These are phyloP conservation scores for Elsinoe batatas DNA, from an alignment of 2,329 filamentous ascomycete species.

Conservation along the genomic window DNA sequence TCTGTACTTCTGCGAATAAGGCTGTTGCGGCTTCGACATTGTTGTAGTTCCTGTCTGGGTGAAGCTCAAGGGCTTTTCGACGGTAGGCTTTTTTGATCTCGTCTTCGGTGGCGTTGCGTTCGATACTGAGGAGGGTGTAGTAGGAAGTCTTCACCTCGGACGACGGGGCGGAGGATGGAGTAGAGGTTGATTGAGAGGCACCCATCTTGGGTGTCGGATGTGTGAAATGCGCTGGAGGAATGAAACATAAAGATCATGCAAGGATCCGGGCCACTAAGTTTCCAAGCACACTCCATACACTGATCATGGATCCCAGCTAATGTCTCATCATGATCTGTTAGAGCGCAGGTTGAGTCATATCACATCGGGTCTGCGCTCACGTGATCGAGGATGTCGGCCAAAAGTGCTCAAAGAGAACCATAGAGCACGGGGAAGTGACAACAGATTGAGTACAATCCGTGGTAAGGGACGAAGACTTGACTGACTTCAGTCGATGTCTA, in stretches of 20 bases:
- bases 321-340: background rate
- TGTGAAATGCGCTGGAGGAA: background rate
- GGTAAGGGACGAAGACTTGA: no score
- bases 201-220: conserved; percentile 29
- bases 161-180: conserved; percentile 19
- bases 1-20: conserved; percentile 82
- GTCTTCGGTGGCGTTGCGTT: conserved; percentile 64
- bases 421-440: no score
- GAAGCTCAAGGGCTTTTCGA: conserved; percentile 79
- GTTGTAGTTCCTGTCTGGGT: conserved; percentile 87
- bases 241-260: background rate
- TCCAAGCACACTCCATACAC: background rate
- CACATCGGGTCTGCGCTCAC: no score
- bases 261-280: background rate
- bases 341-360: background rate
- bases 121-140: conserved; percentile 73
- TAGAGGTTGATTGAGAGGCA: conserved; percentile 34
- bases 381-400: no score
- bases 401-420: background rate
- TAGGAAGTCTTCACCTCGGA: conserved; percentile 59
- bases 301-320: background rate
- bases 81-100: conserved; percentile 96
- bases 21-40: conserved; percentile 74
- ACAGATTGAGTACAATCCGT: no score
- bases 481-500: no score